Evolutionary conservation across 306 rosid species (phyloP).

Genomic region (Myrica gale): DNA sequence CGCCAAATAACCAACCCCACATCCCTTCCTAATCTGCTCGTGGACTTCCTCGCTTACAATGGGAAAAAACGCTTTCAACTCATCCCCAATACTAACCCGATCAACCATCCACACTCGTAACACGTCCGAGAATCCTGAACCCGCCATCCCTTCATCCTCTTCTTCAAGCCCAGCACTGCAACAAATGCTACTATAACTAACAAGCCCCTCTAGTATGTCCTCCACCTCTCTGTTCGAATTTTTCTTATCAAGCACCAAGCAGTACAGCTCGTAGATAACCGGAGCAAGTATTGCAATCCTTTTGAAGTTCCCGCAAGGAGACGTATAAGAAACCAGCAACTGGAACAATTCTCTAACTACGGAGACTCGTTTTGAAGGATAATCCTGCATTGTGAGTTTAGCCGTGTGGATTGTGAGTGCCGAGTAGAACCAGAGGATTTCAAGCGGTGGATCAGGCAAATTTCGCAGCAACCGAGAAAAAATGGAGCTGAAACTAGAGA

Average conservation of each 20-base stretch:
- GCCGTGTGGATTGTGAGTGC: slow-evolving; percentile 48
- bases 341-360: slow-evolving; percentile 49
- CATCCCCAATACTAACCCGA: slow-evolving; percentile 32
- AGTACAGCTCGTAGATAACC: slow-evolving; percentile 38
- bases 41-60: slow-evolving; percentile 39
- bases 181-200: slow-evolving; percentile 55
- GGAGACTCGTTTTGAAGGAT: slow-evolving; percentile 22
- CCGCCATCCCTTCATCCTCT: slow-evolving; percentile 11
- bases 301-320: slow-evolving; percentile 32
- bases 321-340: slow-evolving; percentile 48
- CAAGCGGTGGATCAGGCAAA: slow-evolving; percentile 49
- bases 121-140: slow-evolving; percentile 42
- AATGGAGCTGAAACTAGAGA: slow-evolving; percentile 47
- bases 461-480: slow-evolving; percentile 48
- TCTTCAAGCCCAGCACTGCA: slow-evolving; percentile 34
- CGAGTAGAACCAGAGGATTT: slow-evolving; percentile 59
- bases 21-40: slow-evolving; percentile 36
- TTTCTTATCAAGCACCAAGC: slow-evolving; percentile 21
- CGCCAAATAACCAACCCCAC: slow-evolving; percentile 48
- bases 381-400: slow-evolving; percentile 16
- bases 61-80: slow-evolving; percentile 52
- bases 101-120: slow-evolving; percentile 59
- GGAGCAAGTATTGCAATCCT: slow-evolving; percentile 61
- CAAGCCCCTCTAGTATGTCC: slow-evolving; percentile 49
- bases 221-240: slow-evolving; percentile 33